Evolutionary conservation across 2,329 filamentous ascomycete species (phyloP).

Genomic region (Cordyceps cicadae): DNA sequence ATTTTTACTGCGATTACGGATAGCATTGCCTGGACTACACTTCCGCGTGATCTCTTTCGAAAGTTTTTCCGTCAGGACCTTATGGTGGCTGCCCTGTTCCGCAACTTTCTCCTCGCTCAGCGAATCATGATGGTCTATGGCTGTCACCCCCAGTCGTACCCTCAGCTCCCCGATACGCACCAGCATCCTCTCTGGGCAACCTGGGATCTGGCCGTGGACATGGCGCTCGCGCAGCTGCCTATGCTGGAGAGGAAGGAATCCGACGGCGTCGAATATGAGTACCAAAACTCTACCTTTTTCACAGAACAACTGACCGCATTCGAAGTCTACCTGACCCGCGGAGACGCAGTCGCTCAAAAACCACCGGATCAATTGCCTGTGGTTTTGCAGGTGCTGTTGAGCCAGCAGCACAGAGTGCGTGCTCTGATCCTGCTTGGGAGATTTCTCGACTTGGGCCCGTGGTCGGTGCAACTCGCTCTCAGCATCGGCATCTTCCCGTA

Average conservation of each 20-base stretch:
- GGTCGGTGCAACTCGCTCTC: slow-evolving; percentile 95
- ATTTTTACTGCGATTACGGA: slow-evolving; percentile 99
- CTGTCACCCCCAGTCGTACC: slow-evolving; percentile 88
- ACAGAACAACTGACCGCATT: slow-evolving; percentile 95
- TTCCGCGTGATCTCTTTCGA: slow-evolving; percentile 84
- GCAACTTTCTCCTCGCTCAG: slow-evolving; percentile 91
- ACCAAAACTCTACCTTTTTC: slow-evolving; percentile 92
- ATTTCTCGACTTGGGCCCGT: slow-evolving; percentile 90
- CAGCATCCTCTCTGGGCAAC: slow-evolving; percentile 94
- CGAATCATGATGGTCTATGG: slow-evolving; percentile 94
- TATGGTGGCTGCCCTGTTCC: slow-evolving; percentile 96
- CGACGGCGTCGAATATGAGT: slow-evolving; percentile 73
- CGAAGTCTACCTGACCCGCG: slow-evolving; percentile 83
- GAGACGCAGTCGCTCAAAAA: slow-evolving; percentile 71
- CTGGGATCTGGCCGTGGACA: slow-evolving; percentile 95
- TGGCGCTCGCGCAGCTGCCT: slow-evolving; percentile 83
- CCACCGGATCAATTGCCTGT: slow-evolving; percentile 93
- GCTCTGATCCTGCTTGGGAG: slow-evolving; percentile 86
- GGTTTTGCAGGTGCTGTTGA: slow-evolving; percentile 88
- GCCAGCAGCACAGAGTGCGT: slow-evolving; percentile 85
- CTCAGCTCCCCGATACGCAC: slow-evolving; percentile 86
- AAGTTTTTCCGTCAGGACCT: slow-evolving; percentile 96
- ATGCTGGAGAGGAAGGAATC: slow-evolving; percentile 72
- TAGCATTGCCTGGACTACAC: slow-evolving; percentile 95
- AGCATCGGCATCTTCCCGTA: slow-evolving; percentile 99